Base-by-base conservation (phyloP, 2,329 filamentous ascomycete genomes). In the Periconia sp. region DNA sequence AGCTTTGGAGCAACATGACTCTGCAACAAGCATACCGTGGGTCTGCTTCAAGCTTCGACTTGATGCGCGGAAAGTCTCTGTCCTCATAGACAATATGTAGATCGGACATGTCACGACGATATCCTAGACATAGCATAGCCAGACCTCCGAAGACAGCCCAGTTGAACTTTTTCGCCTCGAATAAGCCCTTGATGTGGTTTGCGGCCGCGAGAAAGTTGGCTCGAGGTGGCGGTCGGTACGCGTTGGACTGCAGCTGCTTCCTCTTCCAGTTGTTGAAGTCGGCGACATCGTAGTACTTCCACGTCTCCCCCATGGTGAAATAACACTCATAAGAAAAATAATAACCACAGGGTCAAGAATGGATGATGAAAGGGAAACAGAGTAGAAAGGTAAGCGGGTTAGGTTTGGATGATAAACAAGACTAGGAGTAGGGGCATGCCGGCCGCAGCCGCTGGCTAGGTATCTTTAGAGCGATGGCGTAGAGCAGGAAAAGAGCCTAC, bases 21-120 rank as follows among this genome's bases (percentile, higher is more conserved):
- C 11, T 5, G 15, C 17, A 3, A 3, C 18, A 18, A 25, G 16
- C 51, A 35, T 64, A 63, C 64, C 65, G 52, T 28, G 38, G 52
- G 21, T 68, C 61, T 10, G 40, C 35, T 19, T 62, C 59, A 7
- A 69, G 43, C 37, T 65, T 66, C 5, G 41, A 30, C 26, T 55
- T 63, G 7, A 69, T 54, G 6, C 56, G 56, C 15, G 50, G 41
- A 28, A 57, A 68, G 18, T 68, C 62, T 34, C 46, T 56, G 24
- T 61, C 60, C 24, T 68, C 65, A 30, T 68, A 69, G 1, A 62
- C 64, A 22, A 69, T 59, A 21, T 67, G 62, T 4, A 69, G 46
- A 25, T 66, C 63, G 3, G 54, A 50, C 52, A 64, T 57, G 12
- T 61, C 60, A 22, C 65, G 58, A 13, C 54, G 53, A 15, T 64